A percentile compares a stretch with the other conserved stretches of the same genome.
These are phyloP conservation scores for Beta lomatogona DNA, from an alignment of 179 eudicot species.

Conservation along the genomic window DNA sequence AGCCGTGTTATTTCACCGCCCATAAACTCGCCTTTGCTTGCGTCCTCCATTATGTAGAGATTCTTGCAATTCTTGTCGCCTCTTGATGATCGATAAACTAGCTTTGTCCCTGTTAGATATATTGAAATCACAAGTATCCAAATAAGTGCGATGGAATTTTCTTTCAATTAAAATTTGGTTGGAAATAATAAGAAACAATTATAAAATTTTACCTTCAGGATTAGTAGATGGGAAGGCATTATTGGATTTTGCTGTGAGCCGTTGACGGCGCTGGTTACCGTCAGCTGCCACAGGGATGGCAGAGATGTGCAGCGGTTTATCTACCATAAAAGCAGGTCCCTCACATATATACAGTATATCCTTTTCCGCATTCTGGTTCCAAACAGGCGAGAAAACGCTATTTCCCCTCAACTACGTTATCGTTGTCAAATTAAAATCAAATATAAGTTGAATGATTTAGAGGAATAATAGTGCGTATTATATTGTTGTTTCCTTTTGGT, in stretches of 20 bases:
- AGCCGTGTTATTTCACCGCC: constrained; percentile 17
- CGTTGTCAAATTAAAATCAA: too few species aligned
- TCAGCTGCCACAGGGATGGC: neutral
- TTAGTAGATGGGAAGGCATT: constrained; percentile 14
- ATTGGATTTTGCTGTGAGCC: neutral
- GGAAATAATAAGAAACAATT: neutral
- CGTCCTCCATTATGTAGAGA: constrained; percentile 2
- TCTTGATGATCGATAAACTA: neutral
- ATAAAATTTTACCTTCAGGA: neutral
- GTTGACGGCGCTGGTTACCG: neutral
- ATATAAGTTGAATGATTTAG: too few species aligned
- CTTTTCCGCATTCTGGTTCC: constrained; percentile 18
- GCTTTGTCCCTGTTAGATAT: neutral
- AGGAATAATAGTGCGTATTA: too few species aligned
- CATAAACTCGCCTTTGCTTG: neutral
- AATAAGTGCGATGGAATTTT: too few species aligned
- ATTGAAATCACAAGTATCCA: too few species aligned
- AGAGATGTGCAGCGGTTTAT: neutral
- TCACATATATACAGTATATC: constrained; percentile 18
- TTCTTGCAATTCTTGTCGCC: neutral
- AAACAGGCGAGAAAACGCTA: constrained; percentile 13
- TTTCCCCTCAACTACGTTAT: neutral
- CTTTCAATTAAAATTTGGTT: too few species aligned
- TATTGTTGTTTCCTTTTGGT: too few species aligned
- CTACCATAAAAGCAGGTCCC: constrained; percentile 3